Evolutionary conservation across 2,329 filamentous ascomycete genomes (phyloP).

Genomic region (Rutstroemia sydowiana): DNA sequence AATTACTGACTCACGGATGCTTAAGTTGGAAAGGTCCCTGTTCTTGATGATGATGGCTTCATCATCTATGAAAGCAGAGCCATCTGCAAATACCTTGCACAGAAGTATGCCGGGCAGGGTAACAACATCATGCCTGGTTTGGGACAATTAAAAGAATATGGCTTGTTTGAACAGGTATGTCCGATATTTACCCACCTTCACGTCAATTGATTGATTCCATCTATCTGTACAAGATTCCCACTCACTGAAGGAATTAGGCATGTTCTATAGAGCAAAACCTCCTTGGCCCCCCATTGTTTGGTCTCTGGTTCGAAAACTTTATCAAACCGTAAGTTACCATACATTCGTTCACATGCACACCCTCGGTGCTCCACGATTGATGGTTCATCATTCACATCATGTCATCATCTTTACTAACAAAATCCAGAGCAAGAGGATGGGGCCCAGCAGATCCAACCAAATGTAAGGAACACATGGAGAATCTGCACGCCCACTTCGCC

Average conservation of each 20-base stretch:
- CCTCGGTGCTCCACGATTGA: no score
- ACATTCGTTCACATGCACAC: no score
- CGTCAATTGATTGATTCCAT: not conserved
- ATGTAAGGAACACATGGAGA: not conserved
- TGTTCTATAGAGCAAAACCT: not conserved
- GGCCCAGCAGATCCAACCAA: not conserved
- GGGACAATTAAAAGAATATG: slow-evolving; percentile 22
- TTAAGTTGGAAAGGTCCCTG: slow-evolving; percentile 31
- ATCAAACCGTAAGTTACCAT: not conserved
- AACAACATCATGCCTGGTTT: slow-evolving; percentile 22
- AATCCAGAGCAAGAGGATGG: not conserved
- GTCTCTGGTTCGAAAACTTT: not conserved
- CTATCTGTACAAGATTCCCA: no score
- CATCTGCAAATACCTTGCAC: slow-evolving; percentile 26
- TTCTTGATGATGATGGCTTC: slow-evolving; percentile 31
- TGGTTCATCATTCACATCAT: not conserved
- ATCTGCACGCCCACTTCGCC: slow-evolving; percentile 5
- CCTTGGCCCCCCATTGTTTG: not conserved
- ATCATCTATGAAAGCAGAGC: slow-evolving; percentile 26
- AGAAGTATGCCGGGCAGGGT: slow-evolving; percentile 28
- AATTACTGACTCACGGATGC: no score
- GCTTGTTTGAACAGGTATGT: slow-evolving; percentile 13
- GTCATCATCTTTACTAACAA: not conserved
- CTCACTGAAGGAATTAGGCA: not conserved
- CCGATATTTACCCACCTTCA: no score